A percentile compares a stretch with the other conserved stretches of the same genome.
phyloP scores from a whole-genome alignment of 78 protist species.

The Dictyostelium citrinum region DNA sequence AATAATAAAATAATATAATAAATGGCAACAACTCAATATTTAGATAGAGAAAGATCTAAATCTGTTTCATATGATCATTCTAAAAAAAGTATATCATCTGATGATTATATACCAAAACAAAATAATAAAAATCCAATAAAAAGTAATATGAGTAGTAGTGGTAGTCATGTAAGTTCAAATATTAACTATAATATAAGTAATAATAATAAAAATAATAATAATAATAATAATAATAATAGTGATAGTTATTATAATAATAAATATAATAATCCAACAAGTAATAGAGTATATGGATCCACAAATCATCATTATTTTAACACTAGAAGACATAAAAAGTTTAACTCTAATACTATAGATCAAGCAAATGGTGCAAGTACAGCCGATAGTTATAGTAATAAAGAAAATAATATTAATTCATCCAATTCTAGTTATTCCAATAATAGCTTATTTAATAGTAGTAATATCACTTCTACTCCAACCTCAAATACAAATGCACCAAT shows the following conservation, averaged over 20 bases:
- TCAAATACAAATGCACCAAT: constrained; percentile 8
- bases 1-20: neutral
- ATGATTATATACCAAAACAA: neutral
- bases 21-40: constrained; percentile 8
- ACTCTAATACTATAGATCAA: neutral
- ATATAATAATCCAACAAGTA: neutral
- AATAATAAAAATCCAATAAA: neutral
- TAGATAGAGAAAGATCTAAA: constrained; percentile 17
- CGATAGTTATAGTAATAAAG: neutral
- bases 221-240: neutral
- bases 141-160: neutral
- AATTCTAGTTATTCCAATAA: neutral
- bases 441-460: neutral
- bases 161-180: neutral
- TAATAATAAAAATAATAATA: neutral
- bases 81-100: constrained; percentile 8
- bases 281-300: neutral
- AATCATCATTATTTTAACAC: constrained; percentile 6
- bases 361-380: neutral
- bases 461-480: neutral
- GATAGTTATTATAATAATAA: neutral
- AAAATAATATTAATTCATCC: neutral
- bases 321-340: constrained; percentile 7
- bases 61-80: constrained; percentile 15
- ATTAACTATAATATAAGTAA: neutral